Conservation (phyloP, 495 filamentous ascomycete genomes). For the Neurospora intermedia region DNA sequence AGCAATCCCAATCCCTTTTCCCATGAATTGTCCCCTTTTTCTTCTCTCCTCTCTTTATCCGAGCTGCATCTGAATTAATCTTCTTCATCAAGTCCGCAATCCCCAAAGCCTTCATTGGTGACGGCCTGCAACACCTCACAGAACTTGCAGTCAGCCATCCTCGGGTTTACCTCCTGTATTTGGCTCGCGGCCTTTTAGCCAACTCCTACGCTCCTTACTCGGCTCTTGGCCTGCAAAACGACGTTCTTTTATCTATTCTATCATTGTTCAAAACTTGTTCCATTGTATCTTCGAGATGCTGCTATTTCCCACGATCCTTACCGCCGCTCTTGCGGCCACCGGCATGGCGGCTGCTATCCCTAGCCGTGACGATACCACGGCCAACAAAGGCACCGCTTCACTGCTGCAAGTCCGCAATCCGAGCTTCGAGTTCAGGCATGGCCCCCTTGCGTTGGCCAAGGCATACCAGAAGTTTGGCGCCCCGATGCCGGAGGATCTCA, state of each 20-base stretch:
- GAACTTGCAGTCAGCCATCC: not conserved
- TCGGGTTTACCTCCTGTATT: not conserved
- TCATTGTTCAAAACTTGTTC: not conserved
- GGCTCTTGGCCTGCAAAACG: not conserved
- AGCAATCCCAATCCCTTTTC: not conserved
- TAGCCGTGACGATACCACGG: conserved; percentile 9
- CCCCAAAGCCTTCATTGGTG: not conserved
- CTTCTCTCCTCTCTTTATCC: not conserved
- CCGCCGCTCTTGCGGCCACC: conserved; percentile 30
- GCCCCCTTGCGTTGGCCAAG: conserved; percentile 42
- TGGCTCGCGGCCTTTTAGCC: not conserved
- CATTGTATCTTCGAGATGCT: conserved; percentile 1
- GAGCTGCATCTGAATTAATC: not conserved
- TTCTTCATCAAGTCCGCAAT: not conserved
- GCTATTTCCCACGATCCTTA: conserved; percentile 6
- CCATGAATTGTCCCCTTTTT: not conserved
- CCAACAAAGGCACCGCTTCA: conserved; percentile 21
- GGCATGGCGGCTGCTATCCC: conserved; percentile 25
- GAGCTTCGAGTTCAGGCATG: conserved; percentile 30
- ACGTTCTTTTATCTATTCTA: not conserved
- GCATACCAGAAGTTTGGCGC: conserved; percentile 50
- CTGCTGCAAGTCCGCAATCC: conserved; percentile 42
- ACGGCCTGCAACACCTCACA: not conserved
- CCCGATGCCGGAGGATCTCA: conserved; percentile 18
- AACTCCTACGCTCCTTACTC: not conserved